Base-by-base conservation (phyloP, 2,329 filamentous ascomycete genomes). In the Sporothrix luriei region DNA sequence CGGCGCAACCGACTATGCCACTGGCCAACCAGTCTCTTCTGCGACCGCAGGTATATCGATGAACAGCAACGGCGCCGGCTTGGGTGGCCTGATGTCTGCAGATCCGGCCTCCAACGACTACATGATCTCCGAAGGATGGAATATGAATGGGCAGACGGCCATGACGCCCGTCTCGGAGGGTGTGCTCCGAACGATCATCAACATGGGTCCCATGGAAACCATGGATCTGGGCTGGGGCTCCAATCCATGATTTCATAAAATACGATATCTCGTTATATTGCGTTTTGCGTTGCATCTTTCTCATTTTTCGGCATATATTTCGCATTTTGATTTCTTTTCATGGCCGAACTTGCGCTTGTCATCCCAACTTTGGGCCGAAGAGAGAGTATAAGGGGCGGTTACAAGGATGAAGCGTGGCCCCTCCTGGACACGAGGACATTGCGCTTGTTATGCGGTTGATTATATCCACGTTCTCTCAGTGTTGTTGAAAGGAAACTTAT, bases 101-200 rank as follows among this genome's bases (percentile, higher is more conserved):
- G 80, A 80, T 29, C 78, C 79, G 7, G 77, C 78, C 4, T 71
- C 72, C 13, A 73, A 69, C 0, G 76, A 76, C 2, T 87, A 83
- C 69, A 77, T 78, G 14, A 79, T 85, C 69, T 74, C 82, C 2
- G 77, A 76, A 51, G 80, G 79, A 3, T 86, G 86, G 85, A 78
- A 43, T 59, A 74, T 83, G 43, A 74, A 78, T 52, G 78, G 78
- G 24, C 80, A 83, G 67, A 71, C 80, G 21, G 83, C 81, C 10
- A 84, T 87, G 79, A 84, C 84, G 24, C 84, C 84, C 5, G 83
- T 87, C 16, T 83, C 85, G 0, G 86, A 88, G 64, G 85, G 86
- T 0, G 82, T 89, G 55, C 77, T 89, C 61, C 80, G 84, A 70
- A 83, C 85, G 10, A 78, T 88, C 69, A 86, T 88, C 83, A 84